A percentile compares a stretch with the other conserved stretches of the same genome.
Evolutionary conservation across 108 stramenopile genomes (phyloP).

Genomic region (Aurantiochytrium sp.): DNA sequence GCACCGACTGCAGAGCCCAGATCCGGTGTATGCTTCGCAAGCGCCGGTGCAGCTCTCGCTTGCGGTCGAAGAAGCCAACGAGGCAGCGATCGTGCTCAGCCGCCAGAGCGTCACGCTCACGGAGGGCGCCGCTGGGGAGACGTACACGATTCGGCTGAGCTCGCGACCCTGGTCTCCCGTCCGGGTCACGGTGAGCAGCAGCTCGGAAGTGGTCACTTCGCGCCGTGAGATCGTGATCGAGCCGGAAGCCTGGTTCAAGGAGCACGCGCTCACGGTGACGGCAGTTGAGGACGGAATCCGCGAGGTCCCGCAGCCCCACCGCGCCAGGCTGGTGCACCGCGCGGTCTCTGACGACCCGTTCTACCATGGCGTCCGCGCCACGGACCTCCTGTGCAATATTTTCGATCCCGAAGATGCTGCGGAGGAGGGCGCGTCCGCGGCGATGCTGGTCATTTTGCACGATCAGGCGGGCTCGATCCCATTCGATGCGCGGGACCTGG

Average conservation of each 20-base stretch:
- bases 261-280: not conserved
- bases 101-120: not conserved
- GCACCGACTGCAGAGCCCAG: not conserved
- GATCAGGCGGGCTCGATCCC: not conserved
- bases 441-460: not conserved
- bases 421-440: not conserved
- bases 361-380: not conserved
- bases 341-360: not conserved
- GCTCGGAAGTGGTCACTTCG: not conserved
- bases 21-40: not conserved
- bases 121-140: not conserved
- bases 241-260: not conserved
- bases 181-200: not conserved
- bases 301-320: not conserved
- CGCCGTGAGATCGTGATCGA: not conserved
- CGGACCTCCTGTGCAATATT: not conserved
- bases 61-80: not conserved
- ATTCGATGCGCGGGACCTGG: not conserved
- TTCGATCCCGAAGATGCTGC: not conserved
- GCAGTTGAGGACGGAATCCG: not conserved
- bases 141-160: not conserved
- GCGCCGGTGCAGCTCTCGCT: not conserved
- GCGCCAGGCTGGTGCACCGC: not conserved
- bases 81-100: not conserved
- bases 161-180: conserved; percentile 19